A percentile compares a stretch with the other conserved stretches of the same genome.
Evolutionary conservation across 108 stramenopile species (phyloP).

Genomic region (Cylindrotheca closterium): DNA sequence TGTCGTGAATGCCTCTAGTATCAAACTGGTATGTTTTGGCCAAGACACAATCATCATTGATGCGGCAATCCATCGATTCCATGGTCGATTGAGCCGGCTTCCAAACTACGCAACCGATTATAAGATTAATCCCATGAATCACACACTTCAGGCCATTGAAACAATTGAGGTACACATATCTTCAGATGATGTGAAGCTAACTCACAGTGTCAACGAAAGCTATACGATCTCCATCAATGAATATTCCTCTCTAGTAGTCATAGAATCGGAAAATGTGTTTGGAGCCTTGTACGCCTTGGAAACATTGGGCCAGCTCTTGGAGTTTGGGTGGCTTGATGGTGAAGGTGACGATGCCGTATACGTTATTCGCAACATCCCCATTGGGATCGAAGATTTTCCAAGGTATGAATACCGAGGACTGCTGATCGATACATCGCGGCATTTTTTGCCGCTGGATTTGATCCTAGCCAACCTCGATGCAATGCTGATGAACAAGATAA

Average conservation of each 20-base stretch:
- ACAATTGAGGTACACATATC: conserved; percentile 10
- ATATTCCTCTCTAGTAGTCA: background rate
- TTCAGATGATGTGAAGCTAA: conserved; percentile 13
- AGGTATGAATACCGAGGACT: conserved; percentile 71
- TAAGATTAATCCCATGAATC: conserved; percentile 18
- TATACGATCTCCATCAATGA: conserved; percentile 31
- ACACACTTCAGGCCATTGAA: background rate
- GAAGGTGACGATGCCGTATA: conserved; percentile 7
- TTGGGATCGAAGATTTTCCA: conserved; percentile 53
- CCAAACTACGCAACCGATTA: conserved; percentile 33
- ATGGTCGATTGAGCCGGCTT: conserved; percentile 3
- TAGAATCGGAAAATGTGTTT: conserved; percentile 46
- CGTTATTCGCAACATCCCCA: conserved; percentile 21
- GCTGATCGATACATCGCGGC: conserved; percentile 75
- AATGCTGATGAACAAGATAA: conserved; percentile 71
- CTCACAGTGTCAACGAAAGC: conserved; percentile 41
- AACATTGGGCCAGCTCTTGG: conserved; percentile 59
- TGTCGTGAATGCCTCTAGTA: conserved; percentile 4
- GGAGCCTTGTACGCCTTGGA: conserved; percentile 60
- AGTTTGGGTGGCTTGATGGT: conserved; percentile 38
- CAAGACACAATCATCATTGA: conserved; percentile 8
- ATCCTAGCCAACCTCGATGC: conserved; percentile 59
- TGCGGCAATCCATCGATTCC: conserved; percentile 22
- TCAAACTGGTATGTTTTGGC: background rate
- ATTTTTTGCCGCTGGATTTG: conserved; percentile 63